Evolutionary conservation across 2,329 filamentous ascomycete species (phyloP), one percentile per base, ranked within the genome.

Genomic region (Fusarium tjaetaba): DNA sequence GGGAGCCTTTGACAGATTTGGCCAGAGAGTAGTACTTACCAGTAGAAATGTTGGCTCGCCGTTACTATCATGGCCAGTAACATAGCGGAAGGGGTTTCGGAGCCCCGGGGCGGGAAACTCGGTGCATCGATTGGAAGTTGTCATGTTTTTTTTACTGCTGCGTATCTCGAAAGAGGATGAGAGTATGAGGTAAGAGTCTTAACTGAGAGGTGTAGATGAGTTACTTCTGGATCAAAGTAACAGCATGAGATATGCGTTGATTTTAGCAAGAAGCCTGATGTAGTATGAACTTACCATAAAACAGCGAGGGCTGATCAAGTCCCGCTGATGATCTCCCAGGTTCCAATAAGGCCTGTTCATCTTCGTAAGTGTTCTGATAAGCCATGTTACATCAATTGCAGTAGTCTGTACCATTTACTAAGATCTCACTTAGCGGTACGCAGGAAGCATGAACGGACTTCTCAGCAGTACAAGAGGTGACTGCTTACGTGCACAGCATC

Each of bases 1-100:
- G 1, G 0, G 3, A 13, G 4, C 0, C 2, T 26, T 52, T 15
- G 13, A 9, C 9, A 11, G 8, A 0, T 36, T 15, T 8, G n/a
- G 8, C 2, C 1, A 26, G 16, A 26, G 22, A 20, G 9, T 11
- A 2, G 2, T 15, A 11, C 6, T 36, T 38, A 22, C 49, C 13
- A 52, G 11, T 0, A 52, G 18, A 2, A 52, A 52, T 4, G 18
- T 16, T 22, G 49, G 18, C 6, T 38, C 18, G 7, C 49, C 49
- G 3, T 16, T 16, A 11, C 9, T 22, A 11, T 36, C 49, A 26
- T 52, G 49, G 32, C 49, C 49, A 26, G 49, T 36, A 3, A 52
- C 32, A 20, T 52, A 38, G n/a, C 49, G 49, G 32, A 52, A 36
- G 0, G 32, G 49, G n/a, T 26, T 52, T 26, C 32, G 49, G 6